Base-by-base conservation (phyloP, 2,329 filamentous ascomycete species). In the Cryphonectria radicalis region DNA sequence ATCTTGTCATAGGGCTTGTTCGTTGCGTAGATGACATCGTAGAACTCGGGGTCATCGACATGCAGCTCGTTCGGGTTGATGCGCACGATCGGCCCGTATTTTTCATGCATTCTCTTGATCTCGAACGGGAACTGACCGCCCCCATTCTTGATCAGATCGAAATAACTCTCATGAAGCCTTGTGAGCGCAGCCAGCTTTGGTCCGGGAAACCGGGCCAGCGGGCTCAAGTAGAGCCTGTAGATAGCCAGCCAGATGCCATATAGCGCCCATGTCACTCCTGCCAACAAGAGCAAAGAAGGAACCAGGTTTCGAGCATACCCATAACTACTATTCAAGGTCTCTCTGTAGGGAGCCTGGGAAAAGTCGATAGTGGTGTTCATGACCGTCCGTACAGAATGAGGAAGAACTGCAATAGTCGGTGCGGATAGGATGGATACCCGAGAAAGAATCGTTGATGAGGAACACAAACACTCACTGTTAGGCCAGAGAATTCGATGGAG, bases 51-150 rank as follows among this genome's bases (percentile, higher is more conserved):
- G 55, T 75, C 74, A 57, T 68, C 43, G 11, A 74, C 69, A 62
- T 74, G 72, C 3, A 75, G 60, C 64, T 75, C 71, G 63, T 69
- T n/a, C 6, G 74, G 74, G 59, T 53, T 74, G 67, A 75, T 74
- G 50, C 73, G 69, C 25, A 75, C 25, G 50, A 75, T 74, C 37
- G 73, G 73, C 35, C 74, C 74, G 25, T 70, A 70, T 13, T 28
- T 7, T 0, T 53, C 19, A 32, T 70, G 68, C 68, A 57, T 59
- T 14, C 40, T 8, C 55, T 46, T 57, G 50, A 59, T 37, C n/a
- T 50, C 40, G n/a, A 35, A 70, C 14, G 25, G 17, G 43, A 70
- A 70, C 35, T 70, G 68, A n/a, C 63, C 68, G 14, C 68, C 68
- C 7, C 40, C 60, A 1, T 25, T 22, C 11, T 32, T 25, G 55